These are phyloP conservation scores for Penicillium sp. DNA, from an alignment of 2,329 filamentous ascomycete genomes.

Conservation along the genomic window DNA sequence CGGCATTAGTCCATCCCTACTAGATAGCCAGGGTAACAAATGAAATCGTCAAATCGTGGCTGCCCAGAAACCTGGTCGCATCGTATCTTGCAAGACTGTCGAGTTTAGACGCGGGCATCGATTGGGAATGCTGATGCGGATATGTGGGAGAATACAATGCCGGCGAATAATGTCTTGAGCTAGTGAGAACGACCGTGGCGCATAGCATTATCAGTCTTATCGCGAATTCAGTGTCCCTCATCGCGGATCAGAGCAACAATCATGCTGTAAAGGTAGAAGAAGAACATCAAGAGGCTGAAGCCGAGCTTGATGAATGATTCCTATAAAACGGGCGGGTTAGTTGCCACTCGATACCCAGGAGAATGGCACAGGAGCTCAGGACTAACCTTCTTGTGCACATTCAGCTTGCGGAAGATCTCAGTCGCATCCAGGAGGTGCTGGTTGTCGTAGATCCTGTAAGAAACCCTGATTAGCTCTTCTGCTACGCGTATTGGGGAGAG, in stretches of 20 bases:
- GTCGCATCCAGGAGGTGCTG: constrained; percentile 95
- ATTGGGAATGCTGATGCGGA: background rate
- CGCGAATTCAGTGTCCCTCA: constrained; percentile 72
- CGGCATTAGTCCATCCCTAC: constrained; percentile 16
- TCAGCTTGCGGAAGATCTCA: constrained; percentile 98
- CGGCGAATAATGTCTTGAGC: constrained; percentile 9
- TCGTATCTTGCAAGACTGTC: background rate
- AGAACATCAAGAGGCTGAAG: constrained; percentile 99
- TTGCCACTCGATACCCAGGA: background rate
- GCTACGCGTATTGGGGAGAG: background rate
- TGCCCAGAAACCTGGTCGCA: constrained; percentile 1
- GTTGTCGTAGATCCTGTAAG: constrained; percentile 85
- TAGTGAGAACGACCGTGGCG: constrained; percentile 33
- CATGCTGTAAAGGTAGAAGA: constrained; percentile 99
- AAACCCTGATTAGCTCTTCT: constrained; percentile 23
- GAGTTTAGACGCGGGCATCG: background rate
- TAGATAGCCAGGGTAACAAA: constrained; percentile 7
- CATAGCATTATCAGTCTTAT: constrained; percentile 42
- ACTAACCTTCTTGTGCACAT: constrained; percentile 93
- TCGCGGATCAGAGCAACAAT: constrained; percentile 95
- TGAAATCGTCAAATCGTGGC: constrained; percentile 7
- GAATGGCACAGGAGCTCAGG: background rate
- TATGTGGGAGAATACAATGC: constrained; percentile 1
- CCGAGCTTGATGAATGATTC: constrained; percentile 99
- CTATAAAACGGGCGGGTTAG: constrained; percentile 47